A percentile compares a stretch with the other conserved stretches of the same genome.
Conservation (phyloP, 2,329 filamentous ascomycete species). For the Penicillium sp. region DNA sequence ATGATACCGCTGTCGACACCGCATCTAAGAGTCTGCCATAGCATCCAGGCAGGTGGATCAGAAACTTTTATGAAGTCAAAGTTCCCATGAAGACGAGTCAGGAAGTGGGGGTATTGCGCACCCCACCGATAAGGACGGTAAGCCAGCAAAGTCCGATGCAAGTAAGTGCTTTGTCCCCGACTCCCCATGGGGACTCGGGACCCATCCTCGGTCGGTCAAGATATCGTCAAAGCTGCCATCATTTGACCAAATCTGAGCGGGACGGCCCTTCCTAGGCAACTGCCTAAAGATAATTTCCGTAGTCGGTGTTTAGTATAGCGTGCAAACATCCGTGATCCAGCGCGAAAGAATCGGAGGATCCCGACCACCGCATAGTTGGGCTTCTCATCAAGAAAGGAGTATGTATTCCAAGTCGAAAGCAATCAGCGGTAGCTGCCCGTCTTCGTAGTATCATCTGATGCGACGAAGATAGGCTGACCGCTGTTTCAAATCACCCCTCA, state of each 20-base stretch:
- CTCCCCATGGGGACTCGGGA: constrained; percentile 10
- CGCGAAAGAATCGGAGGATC: background rate
- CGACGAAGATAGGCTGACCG: background rate
- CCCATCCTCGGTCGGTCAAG: background rate
- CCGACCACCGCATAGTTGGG: background rate
- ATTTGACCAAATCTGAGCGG: constrained; percentile 4
- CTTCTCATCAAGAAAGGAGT: background rate
- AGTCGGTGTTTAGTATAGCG: background rate
- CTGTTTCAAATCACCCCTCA: background rate
- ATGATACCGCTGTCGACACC: background rate
- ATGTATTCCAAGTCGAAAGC: background rate
- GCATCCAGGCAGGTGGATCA: background rate
- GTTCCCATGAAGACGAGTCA: background rate
- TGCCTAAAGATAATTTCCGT: background rate
- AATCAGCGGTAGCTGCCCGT: background rate
- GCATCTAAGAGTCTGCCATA: background rate
- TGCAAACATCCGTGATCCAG: background rate
- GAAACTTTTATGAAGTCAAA: constrained; percentile 3
- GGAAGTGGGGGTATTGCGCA: constrained; percentile 10
- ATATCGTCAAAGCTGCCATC: constrained; percentile 6
- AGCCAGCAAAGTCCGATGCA: constrained; percentile 1
- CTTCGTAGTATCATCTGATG: background rate
- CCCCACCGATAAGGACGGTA: constrained; percentile 1
- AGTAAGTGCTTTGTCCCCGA: constrained; percentile 1
- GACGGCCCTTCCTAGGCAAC: constrained; percentile 3